These are phyloP conservation scores for Kwoniella pini DNA, from an alignment of 768 basidiomycete genomes.

Conservation along the genomic window DNA sequence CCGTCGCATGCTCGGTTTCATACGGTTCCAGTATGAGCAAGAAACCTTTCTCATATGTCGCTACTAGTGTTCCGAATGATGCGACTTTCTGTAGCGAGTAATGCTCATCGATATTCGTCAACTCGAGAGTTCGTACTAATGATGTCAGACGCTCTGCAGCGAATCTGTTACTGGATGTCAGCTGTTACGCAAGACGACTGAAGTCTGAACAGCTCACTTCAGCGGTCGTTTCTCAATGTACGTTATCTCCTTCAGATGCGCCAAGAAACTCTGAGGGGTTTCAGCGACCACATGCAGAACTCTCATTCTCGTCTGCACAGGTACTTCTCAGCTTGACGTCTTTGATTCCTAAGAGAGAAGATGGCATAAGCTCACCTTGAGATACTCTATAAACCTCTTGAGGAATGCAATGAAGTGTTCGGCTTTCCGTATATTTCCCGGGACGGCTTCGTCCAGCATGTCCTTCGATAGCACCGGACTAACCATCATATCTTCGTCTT, in stretches of 20 bases:
- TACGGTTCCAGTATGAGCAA: slow-evolving; percentile 95
- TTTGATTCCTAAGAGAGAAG: too few species aligned
- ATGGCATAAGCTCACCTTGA: slow-evolving; percentile 66
- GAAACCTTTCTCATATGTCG: slow-evolving; percentile 98
- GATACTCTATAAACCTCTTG: slow-evolving; percentile 96
- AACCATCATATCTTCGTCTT: slow-evolving; percentile 79
- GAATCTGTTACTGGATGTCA: slow-evolving; percentile 62
- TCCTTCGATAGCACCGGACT: slow-evolving; percentile 95
- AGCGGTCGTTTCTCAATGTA: slow-evolving; percentile 94
- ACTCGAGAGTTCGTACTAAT: slow-evolving; percentile 84
- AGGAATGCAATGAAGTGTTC: slow-evolving; percentile 99
- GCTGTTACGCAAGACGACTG: not conserved
- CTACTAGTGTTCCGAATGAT: slow-evolving; percentile 89
- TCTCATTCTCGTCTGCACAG: slow-evolving; percentile 85
- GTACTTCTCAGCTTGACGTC: not conserved
- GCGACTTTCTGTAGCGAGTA: slow-evolving; percentile 92
- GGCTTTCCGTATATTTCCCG: slow-evolving; percentile 96
- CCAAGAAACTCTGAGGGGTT: slow-evolving; percentile 92
- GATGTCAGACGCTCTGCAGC: slow-evolving; percentile 95
- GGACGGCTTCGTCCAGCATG: slow-evolving; percentile 89
- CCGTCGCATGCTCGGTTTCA: slow-evolving; percentile 97
- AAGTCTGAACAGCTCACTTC: slow-evolving; percentile 62
- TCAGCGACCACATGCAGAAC: slow-evolving; percentile 99
- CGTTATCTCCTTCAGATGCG: slow-evolving; percentile 97
- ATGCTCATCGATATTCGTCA: slow-evolving; percentile 87